Evolutionary conservation across 176 grass and related monocot species (phyloP).

Genomic region (Oryza coarctata): DNA sequence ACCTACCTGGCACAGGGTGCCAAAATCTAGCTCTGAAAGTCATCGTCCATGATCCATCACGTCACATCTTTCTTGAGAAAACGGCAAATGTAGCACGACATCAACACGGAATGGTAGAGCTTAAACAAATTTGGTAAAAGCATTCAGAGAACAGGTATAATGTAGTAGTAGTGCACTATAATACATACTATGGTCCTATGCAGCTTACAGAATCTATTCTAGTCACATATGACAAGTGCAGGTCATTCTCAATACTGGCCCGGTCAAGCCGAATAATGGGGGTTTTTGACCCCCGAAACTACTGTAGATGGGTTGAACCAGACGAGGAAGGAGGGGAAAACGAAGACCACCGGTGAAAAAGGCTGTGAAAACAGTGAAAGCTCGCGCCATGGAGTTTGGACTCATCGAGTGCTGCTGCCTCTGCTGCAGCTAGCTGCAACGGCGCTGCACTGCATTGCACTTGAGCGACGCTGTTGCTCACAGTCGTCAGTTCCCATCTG

Average conservation of each 20-base stretch:
- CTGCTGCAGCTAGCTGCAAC: neutral
- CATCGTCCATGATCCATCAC: constrained; percentile 31
- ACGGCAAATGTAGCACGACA: neutral
- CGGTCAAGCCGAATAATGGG: constrained; percentile 48
- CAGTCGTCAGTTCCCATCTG: constrained; percentile 30
- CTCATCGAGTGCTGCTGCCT: constrained; percentile 39
- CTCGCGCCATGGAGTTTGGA: constrained; percentile 25
- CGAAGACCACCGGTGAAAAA: neutral
- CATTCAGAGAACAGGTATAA: neutral
- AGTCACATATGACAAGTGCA: neutral
- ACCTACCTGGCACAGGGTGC: constrained; percentile 7
- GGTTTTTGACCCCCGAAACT: constrained; percentile 20
- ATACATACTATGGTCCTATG: no score
- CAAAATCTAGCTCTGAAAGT: constrained; percentile 21
- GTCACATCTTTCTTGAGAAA: constrained; percentile 17
- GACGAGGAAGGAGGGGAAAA: neutral
- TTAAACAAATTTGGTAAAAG: neutral
- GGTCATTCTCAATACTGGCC: neutral
- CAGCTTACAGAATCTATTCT: neutral
- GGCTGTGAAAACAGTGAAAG: constrained; percentile 28
- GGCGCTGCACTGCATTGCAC: neutral
- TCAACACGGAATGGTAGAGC: neutral
- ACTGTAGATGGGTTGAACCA: constrained; percentile 36
- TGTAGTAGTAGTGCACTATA: neutral
- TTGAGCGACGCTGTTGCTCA: neutral